Conservation (phyloP, 805 yeast genomes). For the Monosporozyma yasuniensis region DNA sequence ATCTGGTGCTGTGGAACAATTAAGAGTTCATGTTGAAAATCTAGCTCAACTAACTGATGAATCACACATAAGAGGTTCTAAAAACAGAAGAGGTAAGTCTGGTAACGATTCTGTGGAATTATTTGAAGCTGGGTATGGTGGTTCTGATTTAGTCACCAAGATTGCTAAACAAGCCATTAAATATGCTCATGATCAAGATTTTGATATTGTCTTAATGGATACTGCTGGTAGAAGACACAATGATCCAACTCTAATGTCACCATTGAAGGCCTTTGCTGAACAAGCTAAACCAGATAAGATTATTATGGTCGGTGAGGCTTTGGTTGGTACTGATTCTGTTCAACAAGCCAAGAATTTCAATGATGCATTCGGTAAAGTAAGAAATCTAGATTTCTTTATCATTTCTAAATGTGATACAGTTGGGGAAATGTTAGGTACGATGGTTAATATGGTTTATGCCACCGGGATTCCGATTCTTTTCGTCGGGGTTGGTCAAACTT, state of each 20-base stretch:
- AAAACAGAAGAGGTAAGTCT: constrained; percentile 30
- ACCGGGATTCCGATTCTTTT: constrained; percentile 92
- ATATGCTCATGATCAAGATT: constrained; percentile 57
- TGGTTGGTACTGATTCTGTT: constrained; percentile 95
- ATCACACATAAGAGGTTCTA: constrained; percentile 30
- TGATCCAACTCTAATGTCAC: constrained; percentile 91
- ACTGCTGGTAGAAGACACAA: constrained; percentile 98
- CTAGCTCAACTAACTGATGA: constrained; percentile 56
- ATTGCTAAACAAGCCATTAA: constrained; percentile 88
- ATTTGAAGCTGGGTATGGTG: constrained; percentile 93
- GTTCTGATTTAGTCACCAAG: constrained; percentile 86
- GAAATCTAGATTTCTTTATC: constrained; percentile 81
- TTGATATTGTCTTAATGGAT: constrained; percentile 85
- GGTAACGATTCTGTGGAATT: constrained; percentile 50
- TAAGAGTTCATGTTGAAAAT: constrained; percentile 86
- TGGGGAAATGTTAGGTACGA: constrained; percentile 90
- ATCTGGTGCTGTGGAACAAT: constrained; percentile 97
- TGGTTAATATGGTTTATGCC: constrained; percentile 96
- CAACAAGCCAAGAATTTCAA: constrained; percentile 91
- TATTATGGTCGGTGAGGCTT: constrained; percentile 97
- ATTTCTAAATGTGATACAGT: constrained; percentile 95
- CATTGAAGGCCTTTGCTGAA: constrained; percentile 86
- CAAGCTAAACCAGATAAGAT: constrained; percentile 94
- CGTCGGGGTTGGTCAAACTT: constrained; percentile 95
- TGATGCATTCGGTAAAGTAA: constrained; percentile 77